Base-by-base conservation (phyloP, 208 protist species). In the Trypanosoma avium region DNA sequence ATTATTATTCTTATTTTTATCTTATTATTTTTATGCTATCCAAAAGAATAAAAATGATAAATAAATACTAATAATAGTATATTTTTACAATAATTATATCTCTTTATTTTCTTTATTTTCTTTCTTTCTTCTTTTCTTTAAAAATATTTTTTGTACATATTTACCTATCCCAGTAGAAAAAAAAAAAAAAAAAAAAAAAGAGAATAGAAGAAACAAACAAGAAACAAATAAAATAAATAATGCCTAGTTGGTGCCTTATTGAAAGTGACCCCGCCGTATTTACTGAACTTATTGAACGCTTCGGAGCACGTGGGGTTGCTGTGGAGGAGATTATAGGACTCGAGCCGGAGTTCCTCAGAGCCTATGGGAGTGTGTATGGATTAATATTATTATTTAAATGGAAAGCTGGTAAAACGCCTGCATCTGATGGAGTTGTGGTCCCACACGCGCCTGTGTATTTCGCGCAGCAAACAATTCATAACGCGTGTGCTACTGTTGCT, bases 321-420 rank as follows among this genome's bases (percentile, higher is more conserved):
- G 97, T 99, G 5, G 95, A 99, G 72, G 97, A 99, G 71, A 50
- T 99, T 6, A 86, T 97, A 52, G 63, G 70, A 7, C 81, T 99
- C 0, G 97, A 99, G 59, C 61, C 78, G 4, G 77, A 77, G 2
- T 66, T 71, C 30, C 66, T 94, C 36, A 47, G 66, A 42, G 38
- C 56, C 46, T 80, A 79, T 64, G 38, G 62, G 17, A 82, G 79
- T 36, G 82, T 99, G 17, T 97, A 98, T 61, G 97, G 98, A 4
- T 71, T 99, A 12, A 95, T 99, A 48, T 95, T 99, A 60, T 86
- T 99, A 27, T 99, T 99, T 84, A 99, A 98, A 79, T 99, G 82
- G 83, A 82, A 80, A 24, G 57, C 75, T 43, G 55, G 75, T 24
- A 70, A 83, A 21, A 13, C 75, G 8, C 22, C 55, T 2, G 38